Evolutionary conservation across 345 rosid species (phyloP).

Genomic region (Hibiscus syriacus): DNA sequence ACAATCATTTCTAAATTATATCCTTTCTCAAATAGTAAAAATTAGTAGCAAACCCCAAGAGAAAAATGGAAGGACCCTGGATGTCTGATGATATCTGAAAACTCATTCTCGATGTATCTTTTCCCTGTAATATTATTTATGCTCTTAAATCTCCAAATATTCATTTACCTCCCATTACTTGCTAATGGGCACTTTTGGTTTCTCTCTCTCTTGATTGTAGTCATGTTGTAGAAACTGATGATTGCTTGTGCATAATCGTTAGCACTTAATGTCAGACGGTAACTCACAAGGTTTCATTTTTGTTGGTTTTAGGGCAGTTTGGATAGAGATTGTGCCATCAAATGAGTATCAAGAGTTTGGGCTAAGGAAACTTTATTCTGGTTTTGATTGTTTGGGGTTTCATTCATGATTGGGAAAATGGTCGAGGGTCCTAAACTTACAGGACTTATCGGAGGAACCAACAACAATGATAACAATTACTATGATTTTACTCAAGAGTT

Average conservation of each 20-base stretch:
- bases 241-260: not conserved
- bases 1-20: not conserved
- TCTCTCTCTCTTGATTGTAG: too few species aligned
- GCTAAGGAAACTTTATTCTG: conserved; percentile 11
- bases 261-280: not conserved
- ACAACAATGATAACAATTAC: conserved; percentile 34
- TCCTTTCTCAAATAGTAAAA: too few species aligned
- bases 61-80: not conserved
- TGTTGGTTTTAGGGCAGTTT: not conserved
- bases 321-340: conserved; percentile 4
- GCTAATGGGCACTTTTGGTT: too few species aligned
- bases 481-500: conserved; percentile 48
- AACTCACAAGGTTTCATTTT: not conserved
- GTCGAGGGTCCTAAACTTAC: conserved; percentile 47
- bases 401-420: conserved; percentile 44
- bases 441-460: conserved; percentile 42
- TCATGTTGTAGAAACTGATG: not conserved
- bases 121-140: too few species aligned
- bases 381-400: conserved; percentile 7
- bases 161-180: too few species aligned
- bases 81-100: too few species aligned
- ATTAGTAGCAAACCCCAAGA: not conserved
- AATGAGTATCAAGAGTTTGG: conserved; percentile 16
- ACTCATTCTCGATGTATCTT: too few species aligned
- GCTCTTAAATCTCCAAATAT: too few species aligned